phyloP scores from a whole-genome alignment of 2,329 filamentous ascomycete genomes.

The Pyricularia pennisetigena region DNA sequence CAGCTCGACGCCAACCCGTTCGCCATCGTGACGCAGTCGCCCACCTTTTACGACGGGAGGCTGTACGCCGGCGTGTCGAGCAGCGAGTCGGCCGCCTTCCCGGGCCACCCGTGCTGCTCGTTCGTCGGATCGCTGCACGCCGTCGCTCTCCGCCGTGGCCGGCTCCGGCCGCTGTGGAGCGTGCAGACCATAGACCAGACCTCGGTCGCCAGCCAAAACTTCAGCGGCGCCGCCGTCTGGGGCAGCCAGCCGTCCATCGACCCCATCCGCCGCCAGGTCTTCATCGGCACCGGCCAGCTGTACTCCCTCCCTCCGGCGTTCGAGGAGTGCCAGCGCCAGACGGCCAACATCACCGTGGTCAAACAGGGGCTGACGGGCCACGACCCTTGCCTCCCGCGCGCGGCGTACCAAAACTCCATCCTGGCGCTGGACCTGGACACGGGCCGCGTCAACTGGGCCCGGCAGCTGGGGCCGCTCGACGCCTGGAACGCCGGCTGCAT shows the following conservation, averaged over 20 bases:
- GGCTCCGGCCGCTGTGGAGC: constrained; percentile 14
- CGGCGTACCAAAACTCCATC: constrained; percentile 18
- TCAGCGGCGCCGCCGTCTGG: constrained; percentile 17
- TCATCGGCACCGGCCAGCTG: constrained; percentile 20
- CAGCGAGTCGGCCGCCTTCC: constrained; percentile 13
- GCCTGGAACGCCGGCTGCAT: constrained; percentile 13
- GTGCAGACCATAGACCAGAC: constrained; percentile 6
- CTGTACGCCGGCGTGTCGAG: constrained; percentile 20
- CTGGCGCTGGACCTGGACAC: constrained; percentile 15
- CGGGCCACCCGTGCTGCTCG: constrained; percentile 18
- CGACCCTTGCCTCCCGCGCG: constrained; percentile 12
- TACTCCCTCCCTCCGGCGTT: constrained; percentile 15
- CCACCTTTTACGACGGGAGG: constrained; percentile 16
- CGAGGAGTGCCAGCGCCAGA: constrained; percentile 13
- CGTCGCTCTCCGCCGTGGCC: constrained; percentile 10
- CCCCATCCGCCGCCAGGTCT: constrained; percentile 14
- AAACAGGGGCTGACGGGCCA: constrained; percentile 5
- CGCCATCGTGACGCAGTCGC: constrained; percentile 17
- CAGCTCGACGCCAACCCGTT: constrained; percentile 16
- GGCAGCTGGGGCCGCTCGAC: constrained; percentile 13
- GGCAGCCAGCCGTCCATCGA: constrained; percentile 22
- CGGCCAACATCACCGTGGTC: constrained; percentile 4
- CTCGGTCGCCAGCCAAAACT: constrained; percentile 9
- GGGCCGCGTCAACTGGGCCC: constrained; percentile 17
- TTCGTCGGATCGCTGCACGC: constrained; percentile 18